Percentiles rank a stretch among this genome's conserved stretches.
phyloP scores from a whole-genome alignment of 495 filamentous ascomycete genomes.

The Neurospora tetraspora region DNA sequence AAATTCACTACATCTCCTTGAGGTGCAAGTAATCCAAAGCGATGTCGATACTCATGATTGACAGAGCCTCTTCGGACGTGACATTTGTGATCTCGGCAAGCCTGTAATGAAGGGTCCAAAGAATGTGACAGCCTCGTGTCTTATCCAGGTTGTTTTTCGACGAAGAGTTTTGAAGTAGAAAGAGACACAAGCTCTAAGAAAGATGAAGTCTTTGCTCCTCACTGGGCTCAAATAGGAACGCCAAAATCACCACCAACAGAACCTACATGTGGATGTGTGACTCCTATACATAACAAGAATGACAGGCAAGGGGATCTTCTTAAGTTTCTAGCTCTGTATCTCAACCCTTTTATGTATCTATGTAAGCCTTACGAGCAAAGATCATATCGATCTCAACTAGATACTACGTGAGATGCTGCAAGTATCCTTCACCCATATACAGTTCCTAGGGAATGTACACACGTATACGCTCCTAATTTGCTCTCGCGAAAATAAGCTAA shows the following conservation, averaged over 20 bases:
- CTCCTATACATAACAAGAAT: background rate
- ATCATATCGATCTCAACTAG: background rate
- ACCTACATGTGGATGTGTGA: background rate
- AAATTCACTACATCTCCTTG: background rate
- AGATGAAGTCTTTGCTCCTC: background rate
- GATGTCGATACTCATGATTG: background rate
- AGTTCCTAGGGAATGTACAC: no score
- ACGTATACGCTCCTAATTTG: background rate
- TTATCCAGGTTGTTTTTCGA: background rate
- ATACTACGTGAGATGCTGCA: background rate
- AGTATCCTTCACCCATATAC: background rate
- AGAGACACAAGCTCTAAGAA: background rate
- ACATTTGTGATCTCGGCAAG: background rate
- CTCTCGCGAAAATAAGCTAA: background rate
- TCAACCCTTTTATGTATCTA: background rate
- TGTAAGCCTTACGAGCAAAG: background rate
- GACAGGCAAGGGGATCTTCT: background rate
- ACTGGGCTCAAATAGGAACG: background rate
- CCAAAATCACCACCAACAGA: background rate
- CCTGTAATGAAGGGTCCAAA: background rate
- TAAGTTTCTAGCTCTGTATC: background rate
- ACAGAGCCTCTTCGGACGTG: background rate
- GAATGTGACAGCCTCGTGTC: background rate
- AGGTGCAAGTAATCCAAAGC: background rate
- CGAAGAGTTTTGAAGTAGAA: background rate